phyloP scores from a whole-genome alignment of 108 stramenopile genomes.

The Seminavis robusta region DNA sequence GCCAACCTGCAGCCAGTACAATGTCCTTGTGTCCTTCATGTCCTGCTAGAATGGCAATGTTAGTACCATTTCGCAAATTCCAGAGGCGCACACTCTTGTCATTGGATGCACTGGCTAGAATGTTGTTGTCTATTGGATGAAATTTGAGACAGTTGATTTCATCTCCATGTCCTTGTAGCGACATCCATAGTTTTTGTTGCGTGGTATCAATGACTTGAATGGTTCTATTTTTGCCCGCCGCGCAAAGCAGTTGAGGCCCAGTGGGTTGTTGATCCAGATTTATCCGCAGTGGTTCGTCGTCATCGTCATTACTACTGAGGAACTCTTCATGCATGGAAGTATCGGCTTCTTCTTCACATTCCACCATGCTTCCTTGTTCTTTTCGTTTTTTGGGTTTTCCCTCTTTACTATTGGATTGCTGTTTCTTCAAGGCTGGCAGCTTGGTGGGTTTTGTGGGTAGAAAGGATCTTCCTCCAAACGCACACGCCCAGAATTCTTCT shows the following conservation, averaged over 20 bases:
- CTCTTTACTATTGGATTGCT: no score
- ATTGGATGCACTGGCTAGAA: conserved; percentile 72
- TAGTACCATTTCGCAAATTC: conserved; percentile 60
- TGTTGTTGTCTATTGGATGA: conserved; percentile 52
- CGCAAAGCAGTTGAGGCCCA: conserved; percentile 65
- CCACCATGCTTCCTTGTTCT: no score
- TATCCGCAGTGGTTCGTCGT: neutral
- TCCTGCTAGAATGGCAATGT: conserved; percentile 81
- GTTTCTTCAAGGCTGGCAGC: no score
- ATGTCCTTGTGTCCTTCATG: conserved; percentile 69
- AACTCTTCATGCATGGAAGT: neutral
- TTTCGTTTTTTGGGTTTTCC: no score
- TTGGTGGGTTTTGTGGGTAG: neutral
- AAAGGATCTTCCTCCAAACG: conserved; percentile 52
- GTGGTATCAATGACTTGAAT: conserved; percentile 71
- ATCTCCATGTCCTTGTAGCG: conserved; percentile 66
- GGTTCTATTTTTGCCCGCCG: conserved; percentile 45
- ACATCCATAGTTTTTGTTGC: conserved; percentile 25
- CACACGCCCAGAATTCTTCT: conserved; percentile 64
- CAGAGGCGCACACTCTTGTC: conserved; percentile 81
- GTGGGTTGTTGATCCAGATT: no score
- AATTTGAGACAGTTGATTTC: conserved; percentile 62
- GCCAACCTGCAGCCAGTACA: conserved; percentile 71
- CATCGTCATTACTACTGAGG: conserved; percentile 1
- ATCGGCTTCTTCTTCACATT: neutral